Evolutionary conservation across 495 filamentous ascomycete species (phyloP), one percentile per base, ranked within the genome.

Genomic region (Talaromyces proteolyticus): DNA sequence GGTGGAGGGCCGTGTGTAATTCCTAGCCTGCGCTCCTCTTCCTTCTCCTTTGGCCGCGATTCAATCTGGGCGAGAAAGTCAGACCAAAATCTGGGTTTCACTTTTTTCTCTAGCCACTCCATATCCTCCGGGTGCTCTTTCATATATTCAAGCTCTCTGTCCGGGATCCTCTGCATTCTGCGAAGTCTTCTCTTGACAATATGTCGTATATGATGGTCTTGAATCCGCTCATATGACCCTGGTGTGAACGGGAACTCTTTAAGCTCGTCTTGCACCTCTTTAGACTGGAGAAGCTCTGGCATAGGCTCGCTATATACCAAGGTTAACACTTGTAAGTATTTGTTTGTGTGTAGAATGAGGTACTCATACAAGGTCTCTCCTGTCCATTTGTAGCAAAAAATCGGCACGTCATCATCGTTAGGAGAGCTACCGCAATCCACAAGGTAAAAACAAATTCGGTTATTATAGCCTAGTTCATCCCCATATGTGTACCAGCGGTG

Each of bases 371-470:
- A 23, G 19, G n/a, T 14, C 11, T 46, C 42, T 29, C 43, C 50
- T 8, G 42, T 52, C 50, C 50, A 52, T 20, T 52, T 36, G 19
- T 52, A 52, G 42, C 23, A 52, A 1, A 52, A 26, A 25, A 52
- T 47, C 6, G 50, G 42, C 7, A 52, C 50, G 12, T 52, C 42
- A 47, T 46, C 50, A 19, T 47, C 50, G 18, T 52, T 47, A 8
- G 5, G 3, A 24, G 42, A 22, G 7, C 5, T 25, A 18, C 50
- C 50, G 25, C 26, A 46, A 47, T 52, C 50, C 3, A 52, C 38
- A 7, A 52, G 34, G 20, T 47, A 52, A 20, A 52, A 52, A 34
- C 50, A 52, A 1, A 3, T 16, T 19, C 50, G 50, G 22, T 52
- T 52, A 18, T 52, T 39, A 44, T 40, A 52, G 5, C 17, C 50